Evolutionary conservation across 2,329 filamentous ascomycete genomes (phyloP).

Genomic region (Graphium sp.): DNA sequence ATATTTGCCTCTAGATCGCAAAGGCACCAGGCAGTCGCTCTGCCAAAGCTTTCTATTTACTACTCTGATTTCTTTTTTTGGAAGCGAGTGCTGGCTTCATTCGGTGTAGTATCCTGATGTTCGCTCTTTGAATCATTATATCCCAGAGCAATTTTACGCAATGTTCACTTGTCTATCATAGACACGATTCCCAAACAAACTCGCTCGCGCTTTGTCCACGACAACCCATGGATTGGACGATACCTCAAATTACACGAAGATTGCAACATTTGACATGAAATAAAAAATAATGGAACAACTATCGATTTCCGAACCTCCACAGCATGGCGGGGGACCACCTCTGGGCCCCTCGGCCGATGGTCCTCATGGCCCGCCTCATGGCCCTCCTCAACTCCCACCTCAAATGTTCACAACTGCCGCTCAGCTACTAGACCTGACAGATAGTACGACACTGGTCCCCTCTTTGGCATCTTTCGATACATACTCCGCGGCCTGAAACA

Average conservation of each 20-base stretch:
- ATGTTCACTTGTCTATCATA: no score
- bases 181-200: no score
- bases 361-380: conserved; percentile 14
- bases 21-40: no score
- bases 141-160: no score
- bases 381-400: conserved; percentile 52
- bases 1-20: no score
- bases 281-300: conserved; percentile 33
- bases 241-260: neutral
- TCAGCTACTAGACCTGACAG: conserved; percentile 86
- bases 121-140: no score
- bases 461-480: no score
- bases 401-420: conserved; percentile 99
- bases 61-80: no score
- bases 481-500: no score
- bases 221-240: neutral
- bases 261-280: neutral
- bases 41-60: no score
- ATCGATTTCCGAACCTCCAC: conserved; percentile 29
- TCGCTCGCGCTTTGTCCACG: neutral
- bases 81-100: no score
- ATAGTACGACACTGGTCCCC: conserved; percentile 69
- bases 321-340: conserved; percentile 16
- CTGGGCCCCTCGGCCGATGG: conserved; percentile 13
- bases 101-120: no score